Conservation (phyloP, 2,329 filamentous ascomycete genomes). For the Sphaerulina vaccinii region DNA sequence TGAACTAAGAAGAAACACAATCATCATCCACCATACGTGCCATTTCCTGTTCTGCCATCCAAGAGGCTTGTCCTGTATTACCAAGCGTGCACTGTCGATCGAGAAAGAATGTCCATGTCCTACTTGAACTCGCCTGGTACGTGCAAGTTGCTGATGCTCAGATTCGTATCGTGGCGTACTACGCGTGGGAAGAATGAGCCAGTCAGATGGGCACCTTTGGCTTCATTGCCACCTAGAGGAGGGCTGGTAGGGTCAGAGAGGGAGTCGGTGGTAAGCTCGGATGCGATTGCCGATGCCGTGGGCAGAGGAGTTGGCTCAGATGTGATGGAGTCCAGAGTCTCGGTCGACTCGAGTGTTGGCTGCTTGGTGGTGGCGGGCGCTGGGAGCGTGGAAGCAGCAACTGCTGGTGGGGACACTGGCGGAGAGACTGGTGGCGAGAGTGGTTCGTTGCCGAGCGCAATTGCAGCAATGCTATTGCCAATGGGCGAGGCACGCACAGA, state of each 20-base stretch:
- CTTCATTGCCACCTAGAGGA: conserved; percentile 35
- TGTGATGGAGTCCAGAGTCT: neutral
- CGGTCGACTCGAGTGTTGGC: neutral
- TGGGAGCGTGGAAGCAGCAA: neutral
- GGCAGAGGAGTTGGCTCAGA: neutral
- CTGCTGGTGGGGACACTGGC: neutral
- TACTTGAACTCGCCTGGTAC: conserved; percentile 62
- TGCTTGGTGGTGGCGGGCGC: neutral
- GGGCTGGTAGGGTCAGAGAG: neutral
- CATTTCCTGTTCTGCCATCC: too few species aligned
- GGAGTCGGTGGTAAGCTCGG: conserved; percentile 8
- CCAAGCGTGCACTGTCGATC: too few species aligned
- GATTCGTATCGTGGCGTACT: conserved; percentile 47
- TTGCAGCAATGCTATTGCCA: conserved; percentile 8
- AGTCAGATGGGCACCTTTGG: conserved; percentile 36
- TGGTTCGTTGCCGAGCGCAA: conserved; percentile 5
- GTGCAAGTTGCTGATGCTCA: conserved; percentile 62
- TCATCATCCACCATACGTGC: too few species aligned
- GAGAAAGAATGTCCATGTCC: too few species aligned
- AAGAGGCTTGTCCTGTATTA: too few species aligned
- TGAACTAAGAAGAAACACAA: too few species aligned
- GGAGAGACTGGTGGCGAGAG: neutral
- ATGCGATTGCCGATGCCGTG: conserved; percentile 4
- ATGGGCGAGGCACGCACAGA: conserved; percentile 5
- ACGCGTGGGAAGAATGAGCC: conserved; percentile 52